Evolutionary conservation across 371 early-diverging fungal genomes (phyloP).

Genomic region (Mortierella sp.): DNA sequence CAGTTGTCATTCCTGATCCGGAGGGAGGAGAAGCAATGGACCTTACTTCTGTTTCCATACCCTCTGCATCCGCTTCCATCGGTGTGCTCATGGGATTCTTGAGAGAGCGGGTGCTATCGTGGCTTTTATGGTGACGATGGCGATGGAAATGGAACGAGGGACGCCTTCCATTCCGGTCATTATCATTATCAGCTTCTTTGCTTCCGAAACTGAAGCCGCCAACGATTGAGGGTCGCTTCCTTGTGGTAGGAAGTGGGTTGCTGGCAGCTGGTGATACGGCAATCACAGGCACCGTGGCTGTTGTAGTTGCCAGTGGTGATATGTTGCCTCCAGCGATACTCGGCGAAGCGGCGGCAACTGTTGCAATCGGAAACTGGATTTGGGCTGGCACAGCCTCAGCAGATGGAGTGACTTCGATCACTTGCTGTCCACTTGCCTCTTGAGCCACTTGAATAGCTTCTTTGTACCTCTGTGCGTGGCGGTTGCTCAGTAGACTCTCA

Average conservation of each 20-base stretch:
- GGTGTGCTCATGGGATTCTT: not conserved
- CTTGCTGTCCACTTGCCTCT: constrained; percentile 38
- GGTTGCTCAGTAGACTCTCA: constrained; percentile 28
- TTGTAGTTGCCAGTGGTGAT: not conserved
- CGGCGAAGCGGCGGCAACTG: not conserved
- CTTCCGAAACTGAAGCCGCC: not conserved
- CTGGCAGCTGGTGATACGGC: not conserved
- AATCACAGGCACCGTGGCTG: not conserved
- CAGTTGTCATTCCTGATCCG: constrained; percentile 18
- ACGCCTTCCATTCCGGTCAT: not conserved
- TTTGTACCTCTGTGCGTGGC: constrained; percentile 33
- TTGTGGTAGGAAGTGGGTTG: no score
- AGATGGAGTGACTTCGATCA: constrained; percentile 21
- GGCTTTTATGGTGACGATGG: constrained; percentile 6
- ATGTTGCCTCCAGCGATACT: not conserved
- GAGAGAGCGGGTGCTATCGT: not conserved
- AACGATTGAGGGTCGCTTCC: constrained; percentile 3
- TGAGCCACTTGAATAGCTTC: constrained; percentile 42
- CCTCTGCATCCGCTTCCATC: not conserved
- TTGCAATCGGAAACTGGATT: constrained; percentile 14
- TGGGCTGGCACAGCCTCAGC: constrained; percentile 4
- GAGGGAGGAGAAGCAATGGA: constrained; percentile 19
- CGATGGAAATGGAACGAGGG: not conserved
- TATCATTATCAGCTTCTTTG: not conserved
- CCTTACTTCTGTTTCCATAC: not conserved